These are phyloP conservation scores for Aspergillus asperescens DNA, from an alignment of 495 filamentous ascomycete genomes.

Conservation along the genomic window DNA sequence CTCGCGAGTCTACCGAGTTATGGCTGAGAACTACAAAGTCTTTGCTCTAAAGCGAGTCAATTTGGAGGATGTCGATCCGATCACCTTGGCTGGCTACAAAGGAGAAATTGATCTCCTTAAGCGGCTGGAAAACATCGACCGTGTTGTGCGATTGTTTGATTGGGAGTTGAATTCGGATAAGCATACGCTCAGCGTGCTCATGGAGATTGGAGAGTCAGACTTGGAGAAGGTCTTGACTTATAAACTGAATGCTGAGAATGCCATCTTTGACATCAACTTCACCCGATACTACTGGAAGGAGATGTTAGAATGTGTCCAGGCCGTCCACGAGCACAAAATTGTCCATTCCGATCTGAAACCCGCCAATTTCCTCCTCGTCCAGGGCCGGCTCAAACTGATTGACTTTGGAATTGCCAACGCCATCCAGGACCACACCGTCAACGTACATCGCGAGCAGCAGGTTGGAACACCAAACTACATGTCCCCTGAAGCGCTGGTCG, in stretches of 20 bases:
- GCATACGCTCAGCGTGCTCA: constrained; percentile 81
- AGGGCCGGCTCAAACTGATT: constrained; percentile 79
- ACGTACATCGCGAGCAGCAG: constrained; percentile 92
- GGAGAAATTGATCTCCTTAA: constrained; percentile 92
- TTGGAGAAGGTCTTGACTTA: constrained; percentile 78
- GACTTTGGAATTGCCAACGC: constrained; percentile 98
- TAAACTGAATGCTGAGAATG: constrained; percentile 64
- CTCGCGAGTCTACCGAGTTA: constrained; percentile 90
- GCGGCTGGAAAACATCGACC: constrained; percentile 73
- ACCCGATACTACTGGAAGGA: constrained; percentile 98
- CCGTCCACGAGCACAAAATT: constrained; percentile 83
- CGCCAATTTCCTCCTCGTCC: constrained; percentile 85
- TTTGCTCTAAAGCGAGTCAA: constrained; percentile 92
- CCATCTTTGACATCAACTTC: constrained; percentile 78
- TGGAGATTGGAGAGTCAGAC: constrained; percentile 97
- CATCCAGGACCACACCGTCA: constrained; percentile 93
- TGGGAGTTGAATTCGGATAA: constrained; percentile 90
- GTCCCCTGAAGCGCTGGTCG: constrained; percentile 88
- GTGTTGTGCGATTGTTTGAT: constrained; percentile 85
- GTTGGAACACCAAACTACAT: constrained; percentile 98
- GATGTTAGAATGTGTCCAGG: constrained; percentile 92
- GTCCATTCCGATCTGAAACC: constrained; percentile 97
- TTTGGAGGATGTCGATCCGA: constrained; percentile 81
- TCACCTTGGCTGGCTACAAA: constrained; percentile 81
- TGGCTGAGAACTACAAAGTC: constrained; percentile 92